Conservation (phyloP, 2,329 filamentous ascomycete species). For the Akanthomyces dipterigenus region DNA sequence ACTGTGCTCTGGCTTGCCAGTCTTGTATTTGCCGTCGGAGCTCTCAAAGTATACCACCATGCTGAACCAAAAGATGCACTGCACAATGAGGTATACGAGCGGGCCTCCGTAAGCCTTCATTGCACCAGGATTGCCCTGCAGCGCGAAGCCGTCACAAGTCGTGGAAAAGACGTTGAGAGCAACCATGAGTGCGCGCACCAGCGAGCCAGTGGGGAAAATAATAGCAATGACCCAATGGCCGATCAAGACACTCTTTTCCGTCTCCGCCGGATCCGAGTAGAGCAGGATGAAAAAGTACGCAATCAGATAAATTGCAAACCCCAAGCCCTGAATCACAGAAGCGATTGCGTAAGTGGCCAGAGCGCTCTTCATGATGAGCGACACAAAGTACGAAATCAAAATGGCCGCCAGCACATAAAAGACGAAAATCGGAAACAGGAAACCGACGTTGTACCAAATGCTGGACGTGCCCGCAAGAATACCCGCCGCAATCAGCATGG, state of each 20-base stretch:
- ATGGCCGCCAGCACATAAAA: conserved; percentile 69
- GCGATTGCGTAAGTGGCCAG: conserved; percentile 73
- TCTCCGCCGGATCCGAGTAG: conserved; percentile 60
- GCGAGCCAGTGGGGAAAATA: conserved; percentile 65
- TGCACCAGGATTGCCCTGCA: conserved; percentile 60
- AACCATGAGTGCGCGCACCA: conserved; percentile 64
- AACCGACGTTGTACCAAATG: conserved; percentile 68
- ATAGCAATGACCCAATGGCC: conserved; percentile 66
- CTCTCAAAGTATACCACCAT: conserved; percentile 71
- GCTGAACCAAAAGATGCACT: conserved; percentile 59
- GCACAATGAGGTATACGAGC: conserved; percentile 68
- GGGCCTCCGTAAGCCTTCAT: conserved; percentile 71
- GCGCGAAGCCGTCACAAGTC: conserved; percentile 54
- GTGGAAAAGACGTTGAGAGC: conserved; percentile 72
- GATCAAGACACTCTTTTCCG: conserved; percentile 60
- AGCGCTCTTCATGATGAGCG: conserved; percentile 65
- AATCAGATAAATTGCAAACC: conserved; percentile 62
- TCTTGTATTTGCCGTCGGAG: conserved; percentile 32
- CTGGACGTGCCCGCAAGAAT: conserved; percentile 56
- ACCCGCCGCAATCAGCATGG: conserved; percentile 58
- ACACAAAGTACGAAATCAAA: conserved; percentile 68
- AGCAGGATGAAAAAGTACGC: conserved; percentile 64
- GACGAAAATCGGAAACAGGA: conserved; percentile 68
- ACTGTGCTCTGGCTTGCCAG: conserved; percentile 15
- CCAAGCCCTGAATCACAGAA: conserved; percentile 63